These are phyloP conservation scores for Neopestalotiopsis sp. DNA, from an alignment of 2,329 filamentous ascomycete species.

Conservation along the genomic window DNA sequence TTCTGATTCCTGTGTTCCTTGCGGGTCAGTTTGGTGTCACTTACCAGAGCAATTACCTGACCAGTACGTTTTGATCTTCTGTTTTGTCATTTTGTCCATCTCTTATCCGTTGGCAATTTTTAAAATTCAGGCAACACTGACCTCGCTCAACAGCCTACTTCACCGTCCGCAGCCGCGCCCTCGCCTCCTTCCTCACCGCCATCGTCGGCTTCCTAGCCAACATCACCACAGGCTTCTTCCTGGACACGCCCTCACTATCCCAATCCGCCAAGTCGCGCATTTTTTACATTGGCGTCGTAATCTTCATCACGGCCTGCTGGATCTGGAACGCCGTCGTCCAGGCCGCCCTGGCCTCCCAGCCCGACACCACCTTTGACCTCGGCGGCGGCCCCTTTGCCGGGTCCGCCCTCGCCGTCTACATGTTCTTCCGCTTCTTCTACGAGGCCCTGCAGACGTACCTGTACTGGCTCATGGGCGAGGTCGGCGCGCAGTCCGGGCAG, in stretches of 20 bases:
- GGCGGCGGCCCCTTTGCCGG: constrained; percentile 2
- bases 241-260: background rate
- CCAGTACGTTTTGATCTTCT: background rate
- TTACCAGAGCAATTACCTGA: constrained; percentile 10
- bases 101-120: no score
- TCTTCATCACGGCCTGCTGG: constrained; percentile 12
- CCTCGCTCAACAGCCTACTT: background rate
- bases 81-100: no score
- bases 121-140: background rate
- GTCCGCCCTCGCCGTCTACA: constrained; percentile 7
- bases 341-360: background rate
- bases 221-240: background rate
- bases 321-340: constrained; percentile 12
- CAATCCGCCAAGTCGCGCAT: constrained; percentile 8
- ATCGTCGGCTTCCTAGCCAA: constrained; percentile 6
- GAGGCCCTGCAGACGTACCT: constrained; percentile 13
- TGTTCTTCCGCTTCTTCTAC: constrained; percentile 12
- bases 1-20: background rate
- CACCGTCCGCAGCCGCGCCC: constrained; percentile 6
- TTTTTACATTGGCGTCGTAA: background rate
- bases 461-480: constrained; percentile 11
- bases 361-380: background rate
- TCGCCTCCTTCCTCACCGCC: constrained; percentile 9
- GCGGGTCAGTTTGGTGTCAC: constrained; percentile 11
- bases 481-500: background rate